These are phyloP conservation scores for Fraxinus floribunda DNA, from an alignment of 305 asterid genomes.

Conservation along the genomic window DNA sequence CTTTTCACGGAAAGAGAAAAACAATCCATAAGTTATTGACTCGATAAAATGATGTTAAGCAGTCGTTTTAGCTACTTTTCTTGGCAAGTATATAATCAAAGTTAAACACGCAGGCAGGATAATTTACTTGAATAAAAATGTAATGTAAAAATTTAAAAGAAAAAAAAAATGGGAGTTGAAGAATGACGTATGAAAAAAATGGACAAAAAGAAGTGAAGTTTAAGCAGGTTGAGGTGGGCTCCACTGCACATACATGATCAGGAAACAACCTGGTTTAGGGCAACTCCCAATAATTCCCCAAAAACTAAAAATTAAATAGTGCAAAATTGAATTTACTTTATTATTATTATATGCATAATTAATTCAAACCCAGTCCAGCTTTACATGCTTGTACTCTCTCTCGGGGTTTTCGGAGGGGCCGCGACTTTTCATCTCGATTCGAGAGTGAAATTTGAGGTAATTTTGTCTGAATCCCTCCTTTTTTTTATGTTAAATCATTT, in stretches of 20 bases:
- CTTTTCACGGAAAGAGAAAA: background rate
- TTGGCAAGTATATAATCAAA: background rate
- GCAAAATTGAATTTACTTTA: background rate
- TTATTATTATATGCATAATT: constrained; percentile 31
- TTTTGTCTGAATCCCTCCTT: constrained; percentile 4
- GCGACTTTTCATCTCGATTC: constrained; percentile 44
- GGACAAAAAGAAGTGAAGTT: background rate
- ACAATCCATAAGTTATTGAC: background rate
- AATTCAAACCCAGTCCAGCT: constrained; percentile 27
- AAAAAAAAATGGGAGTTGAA: background rate
- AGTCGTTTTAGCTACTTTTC: background rate
- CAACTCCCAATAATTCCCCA: constrained; percentile 30
- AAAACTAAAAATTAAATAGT: background rate
- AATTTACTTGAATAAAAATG: background rate
- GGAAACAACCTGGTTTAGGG: constrained; percentile 22
- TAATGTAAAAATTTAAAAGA: background rate
- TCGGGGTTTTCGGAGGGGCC: constrained; percentile 67
- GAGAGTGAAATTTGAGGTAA: constrained; percentile 41
- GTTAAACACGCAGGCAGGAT: background rate
- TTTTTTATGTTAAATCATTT: background rate
- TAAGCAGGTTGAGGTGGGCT: constrained; percentile 3
- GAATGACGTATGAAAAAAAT: background rate
- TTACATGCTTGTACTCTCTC: constrained; percentile 36
- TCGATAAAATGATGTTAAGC: background rate
- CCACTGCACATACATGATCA: background rate